Percentiles rank a stretch among this genome's conserved stretches.
Evolutionary conservation across 2,329 filamentous ascomycete species (phyloP).

Genomic region (Clarireedia homoeocarpa): DNA sequence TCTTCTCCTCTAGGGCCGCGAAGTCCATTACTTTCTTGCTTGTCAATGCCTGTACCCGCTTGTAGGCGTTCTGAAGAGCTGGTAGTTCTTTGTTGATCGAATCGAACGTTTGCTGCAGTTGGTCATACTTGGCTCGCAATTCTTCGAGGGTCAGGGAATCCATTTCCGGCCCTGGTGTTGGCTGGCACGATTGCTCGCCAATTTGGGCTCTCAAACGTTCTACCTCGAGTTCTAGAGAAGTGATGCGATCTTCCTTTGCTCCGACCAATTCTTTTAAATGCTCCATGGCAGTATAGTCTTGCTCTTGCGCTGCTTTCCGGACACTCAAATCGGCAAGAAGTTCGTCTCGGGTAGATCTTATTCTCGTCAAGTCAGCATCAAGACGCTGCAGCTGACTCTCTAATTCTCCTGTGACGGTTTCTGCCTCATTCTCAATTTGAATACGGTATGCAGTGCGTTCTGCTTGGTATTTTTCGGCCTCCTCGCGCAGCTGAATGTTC

Average conservation of each 20-base stretch:
- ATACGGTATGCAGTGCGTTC: constrained; percentile 77
- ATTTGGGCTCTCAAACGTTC: constrained; percentile 56
- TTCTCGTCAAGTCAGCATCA: constrained; percentile 78
- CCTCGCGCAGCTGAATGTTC: constrained; percentile 76
- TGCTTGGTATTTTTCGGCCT: constrained; percentile 75
- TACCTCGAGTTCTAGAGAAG: constrained; percentile 74
- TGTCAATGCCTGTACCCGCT: constrained; percentile 76
- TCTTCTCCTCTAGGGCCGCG: constrained; percentile 66
- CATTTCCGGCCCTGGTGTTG: constrained; percentile 38
- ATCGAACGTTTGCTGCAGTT: constrained; percentile 70
- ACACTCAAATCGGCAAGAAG: constrained; percentile 73
- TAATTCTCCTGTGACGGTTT: constrained; percentile 63
- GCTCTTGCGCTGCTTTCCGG: constrained; percentile 70
- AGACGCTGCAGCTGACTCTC: constrained; percentile 74
- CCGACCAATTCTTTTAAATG: constrained; percentile 74
- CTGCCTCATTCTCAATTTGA: constrained; percentile 74
- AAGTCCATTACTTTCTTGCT: constrained; percentile 82
- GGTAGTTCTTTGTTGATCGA: constrained; percentile 82
- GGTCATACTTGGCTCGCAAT: constrained; percentile 63
- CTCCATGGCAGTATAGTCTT: constrained; percentile 59
- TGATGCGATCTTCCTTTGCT: constrained; percentile 73
- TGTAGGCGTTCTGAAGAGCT: constrained; percentile 85
- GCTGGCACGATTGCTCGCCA: constrained; percentile 36
- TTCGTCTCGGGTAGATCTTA: constrained; percentile 79
- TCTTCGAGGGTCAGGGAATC: constrained; percentile 61